Evolutionary conservation across 441 rosid genomes (phyloP), one percentile per base, ranked within the genome.

Genomic region (Euphorbia celastroides): DNA sequence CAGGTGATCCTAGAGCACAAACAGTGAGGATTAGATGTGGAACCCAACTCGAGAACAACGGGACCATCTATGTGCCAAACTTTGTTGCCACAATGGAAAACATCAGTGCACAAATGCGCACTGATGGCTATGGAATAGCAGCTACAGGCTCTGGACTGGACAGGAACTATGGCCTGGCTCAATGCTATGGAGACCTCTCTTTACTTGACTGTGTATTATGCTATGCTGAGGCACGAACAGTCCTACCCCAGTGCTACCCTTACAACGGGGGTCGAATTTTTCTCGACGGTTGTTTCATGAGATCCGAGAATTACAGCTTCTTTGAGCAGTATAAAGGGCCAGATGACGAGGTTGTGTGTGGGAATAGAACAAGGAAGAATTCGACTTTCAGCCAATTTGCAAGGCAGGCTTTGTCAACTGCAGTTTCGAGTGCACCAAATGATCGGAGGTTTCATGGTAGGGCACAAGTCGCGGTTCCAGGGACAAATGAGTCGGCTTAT

Each of bases 241-340:
- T 83, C 51, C 96, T 93, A 57, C 99, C 99, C 0, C 86, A 93
- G 68, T 93, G 99, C 78, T 93, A 82, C 65, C 99, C 97, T 42
- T 19, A 64, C 71, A 91, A 83, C 31, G 87, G 92, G 0, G 97
- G 97, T 16, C 70, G 92, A 51, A 80, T 91, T 75, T 93, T 63
- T 67, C 93, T 91, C 5, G 97, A 93, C 1, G 97, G 97, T 10
- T 91, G 97, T 80, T 93, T 93, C 83, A 89, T 93, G 99, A 83
- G 97, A 74, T 73, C 89, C 0, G 83, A 74, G 79, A 93, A 93
- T 70, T 93, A 91, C 57, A 89, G 92, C 71, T 93, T 89, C 78
- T 91, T 72, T 42, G 69, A 78, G 32, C 87, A 93, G 76, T 84
- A 80, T 59, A 75, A 44, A n/a, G 97, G 99, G 14, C 81, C 86